A percentile compares a stretch with the other conserved stretches of the same genome.
Evolutionary conservation across 2,329 filamentous ascomycete species (phyloP).

Genomic region (Fusarium solani-melongenae): DNA sequence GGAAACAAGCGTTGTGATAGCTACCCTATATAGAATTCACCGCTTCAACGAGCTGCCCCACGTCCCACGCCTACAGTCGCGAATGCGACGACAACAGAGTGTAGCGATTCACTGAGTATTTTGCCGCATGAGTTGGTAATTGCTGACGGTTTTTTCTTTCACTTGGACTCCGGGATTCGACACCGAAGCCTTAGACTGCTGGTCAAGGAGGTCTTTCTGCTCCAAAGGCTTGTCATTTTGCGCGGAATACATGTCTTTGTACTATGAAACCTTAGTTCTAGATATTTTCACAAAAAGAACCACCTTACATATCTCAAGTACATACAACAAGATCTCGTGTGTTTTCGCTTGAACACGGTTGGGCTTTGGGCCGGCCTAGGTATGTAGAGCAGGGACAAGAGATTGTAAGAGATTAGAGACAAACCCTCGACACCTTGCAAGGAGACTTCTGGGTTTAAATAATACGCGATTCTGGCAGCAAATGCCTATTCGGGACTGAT

Average conservation of each 20-base stretch:
- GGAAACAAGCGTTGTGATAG: neutral
- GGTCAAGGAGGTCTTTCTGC: neutral
- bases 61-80: neutral
- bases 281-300: neutral
- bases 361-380: neutral
- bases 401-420: neutral
- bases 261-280: neutral
- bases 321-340: neutral
- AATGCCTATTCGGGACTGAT: neutral
- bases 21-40: neutral
- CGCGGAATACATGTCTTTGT: neutral
- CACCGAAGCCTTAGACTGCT: no score
- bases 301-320: neutral
- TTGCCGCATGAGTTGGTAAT: neutral
- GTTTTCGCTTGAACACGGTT: neutral
- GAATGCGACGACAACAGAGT: neutral
- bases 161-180: fast-evolving
- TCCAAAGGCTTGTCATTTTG: fast-evolving
- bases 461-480: neutral
- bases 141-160: neutral
- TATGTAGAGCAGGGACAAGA: neutral
- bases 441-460: neutral
- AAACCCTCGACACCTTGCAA: neutral
- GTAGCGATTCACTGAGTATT: neutral
- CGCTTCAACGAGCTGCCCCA: neutral